A percentile compares a stretch with the other conserved stretches of the same genome.
phyloP scores from a whole-genome alignment of 805 yeast species.

The Saccharomycopsis fodiens region DNA sequence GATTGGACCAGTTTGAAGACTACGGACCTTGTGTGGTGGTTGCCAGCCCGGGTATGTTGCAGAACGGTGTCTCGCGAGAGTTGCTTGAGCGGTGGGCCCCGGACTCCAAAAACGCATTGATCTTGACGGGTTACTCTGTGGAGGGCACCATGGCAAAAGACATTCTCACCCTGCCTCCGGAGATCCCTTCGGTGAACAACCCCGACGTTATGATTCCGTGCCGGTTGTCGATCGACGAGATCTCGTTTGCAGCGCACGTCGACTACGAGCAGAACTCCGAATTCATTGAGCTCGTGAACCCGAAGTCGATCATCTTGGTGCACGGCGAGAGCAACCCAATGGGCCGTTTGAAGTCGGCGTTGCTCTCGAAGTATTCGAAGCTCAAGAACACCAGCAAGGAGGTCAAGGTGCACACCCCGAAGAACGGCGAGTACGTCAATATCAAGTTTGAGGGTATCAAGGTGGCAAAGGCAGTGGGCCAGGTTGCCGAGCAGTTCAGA shows the following conservation, averaged over 20 bases:
- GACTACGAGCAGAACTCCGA: constrained; percentile 90
- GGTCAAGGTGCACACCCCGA: constrained; percentile 85
- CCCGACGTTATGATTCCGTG: constrained; percentile 84
- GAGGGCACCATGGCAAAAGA: constrained; percentile 98
- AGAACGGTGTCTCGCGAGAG: constrained; percentile 89
- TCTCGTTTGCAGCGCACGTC: constrained; percentile 99
- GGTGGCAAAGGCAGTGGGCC: constrained; percentile 69
- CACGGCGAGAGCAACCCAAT: constrained; percentile 98
- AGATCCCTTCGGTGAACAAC: constrained; percentile 77
- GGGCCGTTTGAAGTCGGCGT: constrained; percentile 94
- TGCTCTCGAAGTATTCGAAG: constrained; percentile 75
- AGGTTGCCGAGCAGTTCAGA: constrained; percentile 37
- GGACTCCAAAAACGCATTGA: constrained; percentile 79
- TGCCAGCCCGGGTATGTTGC: constrained; percentile 98
- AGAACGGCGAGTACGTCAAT: constrained; percentile 74
- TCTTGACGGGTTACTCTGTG: constrained; percentile 94
- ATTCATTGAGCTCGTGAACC: constrained; percentile 82
- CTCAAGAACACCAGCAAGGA: constrained; percentile 83
- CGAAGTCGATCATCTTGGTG: constrained; percentile 79
- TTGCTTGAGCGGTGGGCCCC: constrained; percentile 96
- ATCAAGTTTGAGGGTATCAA: constrained; percentile 77
- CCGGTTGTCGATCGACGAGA: constrained; percentile 80
- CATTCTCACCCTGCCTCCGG: constrained; percentile 77
- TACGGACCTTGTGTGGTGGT: constrained; percentile 93
- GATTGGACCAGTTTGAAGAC: constrained; percentile 81